Base-by-base conservation (phyloP, 2,329 filamentous ascomycete species). In the Pseudomassariella vexata region DNA sequence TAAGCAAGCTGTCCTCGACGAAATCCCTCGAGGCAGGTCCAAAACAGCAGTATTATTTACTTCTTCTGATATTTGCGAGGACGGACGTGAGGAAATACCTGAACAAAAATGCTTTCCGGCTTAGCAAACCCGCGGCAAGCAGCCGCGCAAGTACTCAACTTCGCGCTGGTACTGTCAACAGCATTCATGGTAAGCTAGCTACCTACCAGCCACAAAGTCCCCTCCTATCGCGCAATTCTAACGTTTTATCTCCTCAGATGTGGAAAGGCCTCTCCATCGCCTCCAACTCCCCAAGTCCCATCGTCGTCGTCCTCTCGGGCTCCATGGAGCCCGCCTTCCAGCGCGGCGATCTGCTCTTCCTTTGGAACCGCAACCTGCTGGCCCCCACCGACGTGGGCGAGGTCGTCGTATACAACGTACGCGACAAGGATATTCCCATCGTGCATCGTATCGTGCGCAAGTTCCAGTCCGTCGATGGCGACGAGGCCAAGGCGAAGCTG, bases 341-440 rank as follows among this genome's bases (percentile, higher is more conserved):
- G 57, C 72, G 84, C 26, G 84, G 84, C 34, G 84, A 89, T 50
- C 63, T 88, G 6, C 66, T 88, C 3, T 76, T 88, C 49, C 65
- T 89, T 6, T 88, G 83, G 82, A 89, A 89, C 55, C 66, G 83
- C 36, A 77, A 80, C 46, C 34, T 76, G 5, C 27, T 68, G n/a
- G 56, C 62, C 33, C 72, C 76, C 42, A 74, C 70, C 2, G 64
- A 65, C 25, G 70, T 76, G 11, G 70, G 70, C 39, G 69, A 73
- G 44, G 55, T 79, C n/a, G 73, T 78, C 7, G 73, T 79, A 8
- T 79, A 79, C 62, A 94, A 94, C 54, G 84, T 95, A 33, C 76
- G 79, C 56, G 88, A 82, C 36, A 98, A 96, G 69, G 85, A 95
- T 45, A 96, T 98, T 42, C 92, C 92, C 19, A 98, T 98, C 60